Evolutionary conservation across 2,329 filamentous ascomycete genomes (phyloP), one percentile per base, ranked within the genome.

Genomic region (Venturia oleaginea): DNA sequence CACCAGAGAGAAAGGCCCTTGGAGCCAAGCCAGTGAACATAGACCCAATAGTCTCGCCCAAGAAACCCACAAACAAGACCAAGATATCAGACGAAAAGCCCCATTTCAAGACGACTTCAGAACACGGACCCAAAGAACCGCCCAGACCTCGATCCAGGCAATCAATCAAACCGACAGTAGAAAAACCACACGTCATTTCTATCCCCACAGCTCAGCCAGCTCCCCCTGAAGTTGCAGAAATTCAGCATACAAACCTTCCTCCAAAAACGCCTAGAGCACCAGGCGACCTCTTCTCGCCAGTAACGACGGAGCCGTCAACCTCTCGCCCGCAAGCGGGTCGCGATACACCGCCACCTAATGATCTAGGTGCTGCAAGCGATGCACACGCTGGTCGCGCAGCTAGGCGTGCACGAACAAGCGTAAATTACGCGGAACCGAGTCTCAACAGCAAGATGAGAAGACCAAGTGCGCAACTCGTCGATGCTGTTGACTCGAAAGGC

Each of bases 351-450:
- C 77, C 77, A 13, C 76, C 78, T 0, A 71, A 71, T 17, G 74
- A 79, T 59, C 70, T 79, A 0, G 70, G 67, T 63, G 67, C 69
- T 1, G 74, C 76, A 61, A 71, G 72, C 54, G 70, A 65, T 19
- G 72, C 70, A 27, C 71, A 72, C 43, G 71, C 70, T 22, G 73
- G 70, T 27, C 71, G 79, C 40, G 76, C 78, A 13, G 78, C 76
- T 2, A 74, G 80, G 64, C 74, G 80, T 65, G 78, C 78, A 17
- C 73, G 79, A 30, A 71, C 77, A 22, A 74, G 77, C 40, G 78
- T 81, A 60, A 80, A 77, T 70, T 81, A 81, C 66, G 78, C 79
- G 15, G 79, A 81, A 67, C 80, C 80, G 1, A 79, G 74, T 60
- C 70, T 81, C 19, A 73, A 73, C 57, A 76, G 74, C 19, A 82